These are phyloP conservation scores for Kingdonia uniflora DNA, from an alignment of 164 flowering plant genomes.

Conservation along the genomic window DNA sequence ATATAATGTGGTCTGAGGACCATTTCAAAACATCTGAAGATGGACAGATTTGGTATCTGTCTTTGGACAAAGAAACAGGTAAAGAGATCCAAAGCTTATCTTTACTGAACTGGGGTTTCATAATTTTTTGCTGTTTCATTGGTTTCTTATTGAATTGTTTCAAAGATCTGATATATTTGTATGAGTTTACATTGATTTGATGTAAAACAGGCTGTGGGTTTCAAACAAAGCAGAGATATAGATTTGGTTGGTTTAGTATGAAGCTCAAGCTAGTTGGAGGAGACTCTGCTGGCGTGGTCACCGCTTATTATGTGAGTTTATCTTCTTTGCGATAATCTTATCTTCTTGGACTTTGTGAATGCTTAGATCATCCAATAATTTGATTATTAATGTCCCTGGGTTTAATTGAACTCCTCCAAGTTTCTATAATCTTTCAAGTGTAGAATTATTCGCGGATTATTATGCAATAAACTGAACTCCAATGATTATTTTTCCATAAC, in stretches of 20 bases:
- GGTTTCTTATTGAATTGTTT: not conserved
- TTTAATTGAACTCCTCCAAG: no score
- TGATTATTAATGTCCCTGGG: no score
- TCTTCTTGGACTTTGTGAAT: not conserved
- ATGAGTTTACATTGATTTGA: not conserved
- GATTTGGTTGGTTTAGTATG: conserved; percentile 97
- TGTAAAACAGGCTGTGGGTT: conserved; percentile 70
- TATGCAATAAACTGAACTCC: no score
- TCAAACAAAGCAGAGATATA: conserved; percentile 67
- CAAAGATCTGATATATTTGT: not conserved
- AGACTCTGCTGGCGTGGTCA: conserved; percentile 91
- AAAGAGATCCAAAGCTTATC: not conserved
- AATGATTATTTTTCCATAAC: no score
- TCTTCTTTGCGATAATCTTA: not conserved
- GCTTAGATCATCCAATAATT: no score
- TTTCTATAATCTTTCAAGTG: no score
- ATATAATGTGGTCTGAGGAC: conserved; percentile 62
- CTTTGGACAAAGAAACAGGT: conserved; percentile 78
- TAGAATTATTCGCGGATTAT: no score
- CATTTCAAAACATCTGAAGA: conserved; percentile 75
- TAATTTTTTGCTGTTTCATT: not conserved
- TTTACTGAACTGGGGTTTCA: not conserved
- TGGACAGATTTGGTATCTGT: conserved; percentile 79
- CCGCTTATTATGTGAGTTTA: conserved; percentile 76
- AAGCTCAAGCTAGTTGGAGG: conserved; percentile 82